phyloP scores from a whole-genome alignment of 306 rosid species.

The Potentilla sterilis region DNA sequence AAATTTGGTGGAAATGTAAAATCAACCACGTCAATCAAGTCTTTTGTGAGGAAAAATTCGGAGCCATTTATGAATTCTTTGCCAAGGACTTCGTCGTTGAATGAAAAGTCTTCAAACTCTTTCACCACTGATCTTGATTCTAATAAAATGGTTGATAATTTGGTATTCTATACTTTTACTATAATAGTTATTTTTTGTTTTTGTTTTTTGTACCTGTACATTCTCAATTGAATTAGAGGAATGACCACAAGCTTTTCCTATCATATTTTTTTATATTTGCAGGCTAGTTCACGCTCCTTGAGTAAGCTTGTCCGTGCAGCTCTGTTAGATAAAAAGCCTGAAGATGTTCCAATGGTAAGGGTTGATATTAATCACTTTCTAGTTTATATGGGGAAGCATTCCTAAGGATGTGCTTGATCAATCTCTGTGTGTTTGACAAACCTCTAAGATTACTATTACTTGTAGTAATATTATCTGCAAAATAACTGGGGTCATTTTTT shows the following conservation, averaged over 20 bases:
- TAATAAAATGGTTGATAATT: constrained; percentile 80
- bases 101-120: constrained; percentile 47
- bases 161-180: constrained; percentile 41
- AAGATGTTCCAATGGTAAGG: constrained; percentile 82
- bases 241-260: background rate
- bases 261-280: constrained; percentile 21
- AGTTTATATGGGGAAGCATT: background rate
- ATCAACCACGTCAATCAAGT: constrained; percentile 45
- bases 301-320: constrained; percentile 72
- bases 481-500: constrained; percentile 19
- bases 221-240: constrained; percentile 8
- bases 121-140: constrained; percentile 51
- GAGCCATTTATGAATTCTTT: constrained; percentile 83
- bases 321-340: constrained; percentile 80
- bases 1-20: constrained; percentile 85
- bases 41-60: constrained; percentile 72
- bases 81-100: constrained; percentile 63
- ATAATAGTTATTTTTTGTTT: background rate
- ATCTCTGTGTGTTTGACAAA: background rate
- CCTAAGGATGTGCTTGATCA: background rate
- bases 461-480: background rate
- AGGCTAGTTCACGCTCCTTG: constrained; percentile 62
- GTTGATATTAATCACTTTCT: constrained; percentile 5
- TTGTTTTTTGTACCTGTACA: constrained; percentile 20
- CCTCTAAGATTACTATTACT: background rate